Conservation (phyloP, 352 stramenopile species). For the Phytopythium vexans region DNA sequence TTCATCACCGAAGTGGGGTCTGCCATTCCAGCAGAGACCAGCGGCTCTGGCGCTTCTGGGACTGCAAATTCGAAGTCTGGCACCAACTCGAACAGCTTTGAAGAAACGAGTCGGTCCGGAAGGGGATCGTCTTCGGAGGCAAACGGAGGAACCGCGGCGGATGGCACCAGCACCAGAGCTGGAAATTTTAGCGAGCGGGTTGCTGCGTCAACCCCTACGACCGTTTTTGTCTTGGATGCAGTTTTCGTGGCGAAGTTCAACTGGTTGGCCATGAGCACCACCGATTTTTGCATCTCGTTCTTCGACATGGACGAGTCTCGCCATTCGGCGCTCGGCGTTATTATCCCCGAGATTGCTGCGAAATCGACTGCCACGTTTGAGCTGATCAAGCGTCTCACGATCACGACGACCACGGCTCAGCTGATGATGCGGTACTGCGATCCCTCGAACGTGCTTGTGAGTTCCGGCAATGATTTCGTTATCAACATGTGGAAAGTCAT, state of each 20-base stretch:
- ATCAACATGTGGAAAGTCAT: conserved; percentile 73
- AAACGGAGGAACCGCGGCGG: too few species aligned
- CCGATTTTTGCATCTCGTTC: conserved; percentile 82
- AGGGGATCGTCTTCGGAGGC: too few species aligned
- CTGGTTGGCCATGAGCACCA: conserved; percentile 66
- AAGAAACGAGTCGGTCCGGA: too few species aligned
- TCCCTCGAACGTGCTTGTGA: conserved; percentile 42
- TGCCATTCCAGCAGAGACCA: neutral
- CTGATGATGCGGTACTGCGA: conserved; percentile 67
- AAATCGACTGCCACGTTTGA: conserved; percentile 23
- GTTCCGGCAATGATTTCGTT: conserved; percentile 63
- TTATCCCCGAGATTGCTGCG: conserved; percentile 5
- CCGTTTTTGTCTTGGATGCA: conserved; percentile 65
- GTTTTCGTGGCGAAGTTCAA: conserved; percentile 59
- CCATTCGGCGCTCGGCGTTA: neutral
- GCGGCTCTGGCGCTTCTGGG: too few species aligned
- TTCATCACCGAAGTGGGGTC: conserved; percentile 49
- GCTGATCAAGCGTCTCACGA: conserved; percentile 42
- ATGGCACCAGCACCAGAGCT: too few species aligned
- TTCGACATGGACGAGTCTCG: conserved; percentile 68
- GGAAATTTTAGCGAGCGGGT: too few species aligned
- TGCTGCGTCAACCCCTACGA: conserved; percentile 6
- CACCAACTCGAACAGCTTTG: too few species aligned
- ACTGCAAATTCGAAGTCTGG: too few species aligned
- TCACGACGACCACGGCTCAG: conserved; percentile 63